phyloP scores from a whole-genome alignment of 768 basidiomycete species.

The Mycena albidolilacea region DNA sequence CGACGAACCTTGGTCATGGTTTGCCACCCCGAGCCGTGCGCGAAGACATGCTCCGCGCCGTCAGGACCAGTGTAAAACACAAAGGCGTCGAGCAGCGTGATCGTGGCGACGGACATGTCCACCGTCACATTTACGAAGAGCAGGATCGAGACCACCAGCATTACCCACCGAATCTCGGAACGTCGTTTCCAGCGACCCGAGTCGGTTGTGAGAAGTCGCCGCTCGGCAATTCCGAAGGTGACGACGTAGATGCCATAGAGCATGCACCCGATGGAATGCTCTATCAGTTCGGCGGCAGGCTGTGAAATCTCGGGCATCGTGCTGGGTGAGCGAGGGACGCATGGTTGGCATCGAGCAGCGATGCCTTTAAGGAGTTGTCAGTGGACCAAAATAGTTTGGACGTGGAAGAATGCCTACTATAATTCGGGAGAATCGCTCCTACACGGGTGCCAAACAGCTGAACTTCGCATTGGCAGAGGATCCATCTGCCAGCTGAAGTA shows the following conservation, averaged over 20 bases:
- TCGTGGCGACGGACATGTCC: not conserved
- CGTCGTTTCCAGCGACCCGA: not conserved
- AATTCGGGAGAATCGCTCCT: too few relatives aligned
- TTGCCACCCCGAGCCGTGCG: not conserved
- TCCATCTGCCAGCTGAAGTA: too few relatives aligned
- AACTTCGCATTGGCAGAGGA: too few relatives aligned
- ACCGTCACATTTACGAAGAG: not conserved
- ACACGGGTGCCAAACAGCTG: too few relatives aligned
- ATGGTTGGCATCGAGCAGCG: too few relatives aligned
- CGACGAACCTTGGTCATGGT: not conserved
- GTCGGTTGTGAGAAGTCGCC: not conserved
- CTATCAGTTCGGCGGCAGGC: too few relatives aligned
- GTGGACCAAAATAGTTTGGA: too few relatives aligned
- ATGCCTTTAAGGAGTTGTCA: too few relatives aligned
- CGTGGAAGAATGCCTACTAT: too few relatives aligned
- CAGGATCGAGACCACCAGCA: not conserved
- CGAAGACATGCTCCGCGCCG: not conserved
- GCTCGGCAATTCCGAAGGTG: not conserved
- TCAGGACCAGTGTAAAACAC: not conserved
- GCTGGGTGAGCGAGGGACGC: too few relatives aligned
- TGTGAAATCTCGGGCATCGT: too few relatives aligned
- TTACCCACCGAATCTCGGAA: not conserved
- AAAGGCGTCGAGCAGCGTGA: not conserved
- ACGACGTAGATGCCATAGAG: not conserved
- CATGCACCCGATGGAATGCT: not conserved